Base-by-base conservation (phyloP, 208 protist species). In the Crithidia sp. region DNA sequence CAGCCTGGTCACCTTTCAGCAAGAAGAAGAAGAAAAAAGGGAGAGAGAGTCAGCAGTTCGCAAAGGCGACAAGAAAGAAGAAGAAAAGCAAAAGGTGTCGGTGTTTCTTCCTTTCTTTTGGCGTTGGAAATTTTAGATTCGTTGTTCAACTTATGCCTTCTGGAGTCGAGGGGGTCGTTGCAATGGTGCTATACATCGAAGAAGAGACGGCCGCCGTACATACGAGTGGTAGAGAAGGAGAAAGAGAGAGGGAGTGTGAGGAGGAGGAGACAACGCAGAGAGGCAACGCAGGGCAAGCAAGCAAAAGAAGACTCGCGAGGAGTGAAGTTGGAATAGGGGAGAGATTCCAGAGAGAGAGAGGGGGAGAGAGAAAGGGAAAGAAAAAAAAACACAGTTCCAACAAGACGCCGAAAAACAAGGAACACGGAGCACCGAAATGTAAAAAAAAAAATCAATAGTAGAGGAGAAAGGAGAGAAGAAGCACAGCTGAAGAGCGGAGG, bases 371-470 rank as follows among this genome's bases (percentile, higher is more conserved):
- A 43, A 45, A 47, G 12, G n/a, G 39, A 61, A 14, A 36, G 45
- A 45, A 45, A 62, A 36, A 39, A 62, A 16, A 9, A 43, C 2
- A 17, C 6, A 47, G 55, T 14, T 4, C 7, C 13, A 62, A 62
- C 6, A 62, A 16, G 36, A 62, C 13, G 4, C 28, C 13, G 36
- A 13, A 61, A 52, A 36, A n/a, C 73, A 47, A 4, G 45, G 13
- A 62, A 19, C 7, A 36, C 28, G 8, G 13, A 59, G 55, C 13
- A 40, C 28, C 13, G 28, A 19, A 59, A 8, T 10, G 28, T 6
- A 59, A 59, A 12, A 59, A 59, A 40, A 59, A 56, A n/a, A 56
- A 56, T 56, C 14, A 55, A 55, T 5, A 17, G 16, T 56, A 19
- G 28, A 28, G 28, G 28, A 28, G 28, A 28, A 28, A 28, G 28